Conservation (phyloP, 768 basidiomycete genomes). For the Kwoniella sp. region DNA sequence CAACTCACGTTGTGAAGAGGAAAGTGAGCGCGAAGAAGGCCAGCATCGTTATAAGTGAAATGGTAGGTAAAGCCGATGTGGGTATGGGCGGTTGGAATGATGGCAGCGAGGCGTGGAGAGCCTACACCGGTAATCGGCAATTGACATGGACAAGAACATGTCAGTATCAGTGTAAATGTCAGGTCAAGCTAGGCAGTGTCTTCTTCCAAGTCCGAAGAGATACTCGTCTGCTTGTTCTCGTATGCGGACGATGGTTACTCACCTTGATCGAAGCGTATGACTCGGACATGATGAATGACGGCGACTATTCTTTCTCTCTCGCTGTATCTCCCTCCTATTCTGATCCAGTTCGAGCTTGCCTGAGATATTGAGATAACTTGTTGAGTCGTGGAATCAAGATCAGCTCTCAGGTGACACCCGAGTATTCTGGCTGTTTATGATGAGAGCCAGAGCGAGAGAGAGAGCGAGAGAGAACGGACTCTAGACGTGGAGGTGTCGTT, state of each 20-base stretch:
- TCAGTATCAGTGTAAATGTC: no score
- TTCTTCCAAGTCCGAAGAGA: no score
- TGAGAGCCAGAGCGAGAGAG: no score
- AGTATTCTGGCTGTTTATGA: no score
- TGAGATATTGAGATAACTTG: no score
- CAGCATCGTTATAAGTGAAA: slow-evolving; percentile 72
- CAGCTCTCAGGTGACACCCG: no score
- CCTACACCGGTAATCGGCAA: slow-evolving; percentile 54
- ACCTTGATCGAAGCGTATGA: slow-evolving; percentile 38
- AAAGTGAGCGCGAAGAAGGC: slow-evolving; percentile 82
- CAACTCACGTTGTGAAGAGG: slow-evolving; percentile 73
- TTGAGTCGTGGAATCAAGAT: no score
- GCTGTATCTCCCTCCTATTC: background rate
- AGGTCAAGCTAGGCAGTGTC: no score
- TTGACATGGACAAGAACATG: no score
- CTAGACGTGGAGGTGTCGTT: slow-evolving; percentile 1
- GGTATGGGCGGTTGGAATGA: slow-evolving; percentile 72
- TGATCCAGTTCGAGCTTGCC: no score
- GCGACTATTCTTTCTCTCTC: background rate
- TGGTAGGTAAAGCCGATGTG: slow-evolving; percentile 68
- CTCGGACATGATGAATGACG: slow-evolving; percentile 16
- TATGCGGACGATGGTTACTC: no score
- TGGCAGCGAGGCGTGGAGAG: slow-evolving; percentile 68
- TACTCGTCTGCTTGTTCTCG: no score
- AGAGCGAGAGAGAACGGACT: background rate